phyloP scores from a whole-genome alignment of 2,329 filamentous ascomycete species.

The Aspergillus brunneoviolaceus region DNA sequence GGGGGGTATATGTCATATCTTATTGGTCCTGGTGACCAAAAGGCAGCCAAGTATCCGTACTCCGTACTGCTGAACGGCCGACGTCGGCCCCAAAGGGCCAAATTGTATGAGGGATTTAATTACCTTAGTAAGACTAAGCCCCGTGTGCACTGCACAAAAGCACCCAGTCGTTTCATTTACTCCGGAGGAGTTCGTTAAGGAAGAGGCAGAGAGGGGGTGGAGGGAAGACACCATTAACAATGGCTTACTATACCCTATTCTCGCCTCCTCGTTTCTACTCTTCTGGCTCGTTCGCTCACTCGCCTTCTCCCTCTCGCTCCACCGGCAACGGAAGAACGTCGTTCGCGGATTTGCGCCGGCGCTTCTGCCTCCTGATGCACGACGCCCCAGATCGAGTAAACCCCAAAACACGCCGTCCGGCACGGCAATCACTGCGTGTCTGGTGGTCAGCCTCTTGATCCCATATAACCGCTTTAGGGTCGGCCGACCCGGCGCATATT shows the following conservation, averaged over 20 bases:
- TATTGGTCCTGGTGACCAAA: not conserved
- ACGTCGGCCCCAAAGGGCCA: constrained; percentile 6
- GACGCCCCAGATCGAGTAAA: constrained; percentile 5
- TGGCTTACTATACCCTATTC: not conserved
- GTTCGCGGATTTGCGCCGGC: constrained; percentile 6
- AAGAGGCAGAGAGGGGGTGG: not conserved
- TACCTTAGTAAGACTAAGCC: constrained; percentile 1
- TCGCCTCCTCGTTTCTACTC: not conserved
- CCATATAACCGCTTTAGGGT: not conserved
- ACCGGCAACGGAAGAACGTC: constrained; percentile 3
- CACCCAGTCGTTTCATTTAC: not conserved
- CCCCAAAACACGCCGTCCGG: constrained; percentile 4
- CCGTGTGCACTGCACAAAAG: constrained; percentile 9
- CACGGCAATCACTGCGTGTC: constrained; percentile 4
- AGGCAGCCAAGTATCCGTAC: not conserved
- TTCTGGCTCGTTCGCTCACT: not conserved
- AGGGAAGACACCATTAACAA: not conserved
- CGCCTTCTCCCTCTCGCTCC: not conserved
- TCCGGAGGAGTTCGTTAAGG: not conserved
- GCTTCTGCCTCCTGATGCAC: not conserved
- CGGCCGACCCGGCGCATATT: constrained; percentile 6
- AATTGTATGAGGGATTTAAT: constrained; percentile 27
- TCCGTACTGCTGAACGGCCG: constrained; percentile 4
- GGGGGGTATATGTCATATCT: not conserved
- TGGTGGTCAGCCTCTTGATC: constrained; percentile 2